Evolutionary conservation across 495 filamentous ascomycete genomes (phyloP).

Genomic region (Trichocladium uniseriatum): DNA sequence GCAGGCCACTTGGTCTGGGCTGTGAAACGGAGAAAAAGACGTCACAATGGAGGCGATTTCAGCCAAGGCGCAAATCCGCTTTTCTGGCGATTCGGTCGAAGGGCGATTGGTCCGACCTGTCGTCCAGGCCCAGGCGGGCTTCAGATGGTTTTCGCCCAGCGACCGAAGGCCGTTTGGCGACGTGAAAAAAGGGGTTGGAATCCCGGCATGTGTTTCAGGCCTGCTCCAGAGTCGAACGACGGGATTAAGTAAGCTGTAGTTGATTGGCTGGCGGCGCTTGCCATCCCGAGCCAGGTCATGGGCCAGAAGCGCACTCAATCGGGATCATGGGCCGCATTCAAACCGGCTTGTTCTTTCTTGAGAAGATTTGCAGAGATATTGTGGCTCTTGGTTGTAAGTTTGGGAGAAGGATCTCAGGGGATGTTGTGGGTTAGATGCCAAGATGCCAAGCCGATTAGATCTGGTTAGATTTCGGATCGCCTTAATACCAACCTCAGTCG

Average conservation of each 20-base stretch:
- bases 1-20: constrained; percentile 4
- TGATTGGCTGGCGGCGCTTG: constrained; percentile 11
- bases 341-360: no score
- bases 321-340: no score
- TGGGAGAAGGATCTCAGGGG: no score
- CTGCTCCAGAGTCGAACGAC: constrained; percentile 33
- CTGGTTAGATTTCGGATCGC: no score
- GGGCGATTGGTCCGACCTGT: background rate
- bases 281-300: background rate
- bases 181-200: no score
- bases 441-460: no score
- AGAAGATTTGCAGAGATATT: no score
- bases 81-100: constrained; percentile 4
- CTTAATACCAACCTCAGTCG: no score
- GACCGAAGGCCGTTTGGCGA: no score
- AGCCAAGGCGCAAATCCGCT: constrained; percentile 6
- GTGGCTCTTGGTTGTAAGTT: no score
- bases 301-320: no score
- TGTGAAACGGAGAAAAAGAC: constrained; percentile 23
- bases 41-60: constrained; percentile 16
- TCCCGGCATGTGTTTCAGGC: constrained; percentile 31
- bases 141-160: background rate
- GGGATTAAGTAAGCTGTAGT: constrained; percentile 11
- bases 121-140: background rate
- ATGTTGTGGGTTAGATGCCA: no score